Percentiles rank a stretch among this genome's conserved stretches.
These are phyloP conservation scores for Fusarium protoensiforme DNA, from an alignment of 2,329 filamentous ascomycete genomes.

Conservation along the genomic window DNA sequence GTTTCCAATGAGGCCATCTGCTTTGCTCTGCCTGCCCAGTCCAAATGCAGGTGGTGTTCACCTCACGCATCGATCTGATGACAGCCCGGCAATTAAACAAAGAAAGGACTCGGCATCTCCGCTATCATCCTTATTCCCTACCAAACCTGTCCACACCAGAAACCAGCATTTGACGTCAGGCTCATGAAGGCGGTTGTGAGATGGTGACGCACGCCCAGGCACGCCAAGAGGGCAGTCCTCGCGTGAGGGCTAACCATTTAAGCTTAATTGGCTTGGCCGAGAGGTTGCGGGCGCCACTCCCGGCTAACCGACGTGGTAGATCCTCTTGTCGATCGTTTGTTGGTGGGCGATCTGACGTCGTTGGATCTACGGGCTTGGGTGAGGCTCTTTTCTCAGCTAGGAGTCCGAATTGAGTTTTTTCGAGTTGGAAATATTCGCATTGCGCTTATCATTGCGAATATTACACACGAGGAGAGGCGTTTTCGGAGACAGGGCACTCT, in stretches of 20 bases:
- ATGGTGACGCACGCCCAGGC: constrained; percentile 37
- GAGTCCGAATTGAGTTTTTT: neutral
- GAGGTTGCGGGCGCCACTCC: neutral
- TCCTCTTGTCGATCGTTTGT: neutral
- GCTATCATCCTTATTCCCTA: neutral
- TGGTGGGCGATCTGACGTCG: neutral
- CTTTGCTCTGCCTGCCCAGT: neutral
- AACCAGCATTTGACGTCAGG: constrained; percentile 30
- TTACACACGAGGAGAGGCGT: accelerated
- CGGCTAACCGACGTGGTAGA: constrained; percentile 1
- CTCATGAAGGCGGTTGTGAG: constrained; percentile 4
- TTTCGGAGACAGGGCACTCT: neutral
- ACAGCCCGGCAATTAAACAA: neutral
- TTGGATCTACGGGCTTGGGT: neutral
- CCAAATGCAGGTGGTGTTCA: neutral
- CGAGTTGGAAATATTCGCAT: neutral
- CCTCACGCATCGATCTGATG: neutral
- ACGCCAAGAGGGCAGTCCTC: neutral
- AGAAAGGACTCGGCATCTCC: neutral
- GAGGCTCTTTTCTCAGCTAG: neutral
- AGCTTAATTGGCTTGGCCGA: constrained; percentile 22
- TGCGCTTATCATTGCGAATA: neutral
- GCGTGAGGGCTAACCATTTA: constrained; percentile 25
- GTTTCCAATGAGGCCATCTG: neutral
- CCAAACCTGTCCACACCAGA: constrained; percentile 1